Conservation (phyloP, 2,329 filamentous ascomycete genomes). For the Colletotrichum camelliae region DNA sequence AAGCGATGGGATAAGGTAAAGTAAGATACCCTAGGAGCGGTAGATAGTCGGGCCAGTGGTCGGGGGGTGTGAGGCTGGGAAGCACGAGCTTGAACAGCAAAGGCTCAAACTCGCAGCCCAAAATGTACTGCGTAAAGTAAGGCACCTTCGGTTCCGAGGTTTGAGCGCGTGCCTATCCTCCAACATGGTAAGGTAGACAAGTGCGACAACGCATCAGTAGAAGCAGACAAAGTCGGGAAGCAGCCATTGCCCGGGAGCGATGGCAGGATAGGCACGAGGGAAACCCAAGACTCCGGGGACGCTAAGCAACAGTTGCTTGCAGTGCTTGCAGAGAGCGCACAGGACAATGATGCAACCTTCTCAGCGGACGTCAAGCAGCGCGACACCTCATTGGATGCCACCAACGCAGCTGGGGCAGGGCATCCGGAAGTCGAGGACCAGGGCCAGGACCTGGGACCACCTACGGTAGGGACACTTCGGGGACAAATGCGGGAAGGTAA, state of each 20-base stretch:
- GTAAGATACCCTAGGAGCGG: not conserved
- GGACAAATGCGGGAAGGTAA: no score
- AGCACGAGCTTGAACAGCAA: not conserved
- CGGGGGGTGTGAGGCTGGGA: not conserved
- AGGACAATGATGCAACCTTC: constrained; percentile 1
- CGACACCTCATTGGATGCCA: not conserved
- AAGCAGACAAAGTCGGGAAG: not conserved
- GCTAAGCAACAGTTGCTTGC: not conserved
- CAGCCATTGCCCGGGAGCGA: constrained; percentile 11
- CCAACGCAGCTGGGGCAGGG: not conserved
- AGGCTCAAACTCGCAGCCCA: not conserved
- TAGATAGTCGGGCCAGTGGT: not conserved
- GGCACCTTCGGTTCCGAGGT: not conserved
- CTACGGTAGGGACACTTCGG: no score
- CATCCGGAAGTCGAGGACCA: not conserved
- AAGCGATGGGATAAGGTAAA: not conserved
- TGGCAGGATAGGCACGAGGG: constrained; percentile 11
- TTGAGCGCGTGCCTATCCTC: not conserved
- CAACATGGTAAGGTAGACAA: not conserved
- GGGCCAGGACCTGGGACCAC: not conserved
- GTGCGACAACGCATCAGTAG: not conserved
- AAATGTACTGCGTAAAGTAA: not conserved
- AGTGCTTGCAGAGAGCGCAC: not conserved
- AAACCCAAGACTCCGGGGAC: constrained; percentile 5
- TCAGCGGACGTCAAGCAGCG: not conserved